phyloP scores from a whole-genome alignment of 495 filamentous ascomycete species.

The Viridothelium virens region DNA sequence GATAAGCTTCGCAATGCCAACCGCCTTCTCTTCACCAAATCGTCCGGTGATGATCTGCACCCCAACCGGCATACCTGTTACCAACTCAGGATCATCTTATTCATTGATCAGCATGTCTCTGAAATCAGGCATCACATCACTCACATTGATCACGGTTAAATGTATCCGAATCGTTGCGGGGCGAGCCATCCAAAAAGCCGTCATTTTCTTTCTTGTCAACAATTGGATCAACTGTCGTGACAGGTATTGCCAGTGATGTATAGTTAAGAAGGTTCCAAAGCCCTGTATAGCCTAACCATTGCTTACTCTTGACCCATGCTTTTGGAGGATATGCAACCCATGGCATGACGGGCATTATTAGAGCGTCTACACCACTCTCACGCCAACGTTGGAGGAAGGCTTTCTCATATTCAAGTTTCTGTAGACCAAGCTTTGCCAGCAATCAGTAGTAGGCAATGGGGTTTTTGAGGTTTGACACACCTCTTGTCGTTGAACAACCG shows the following conservation, averaged over 20 bases:
- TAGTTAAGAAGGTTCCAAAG: slow-evolving; percentile 15
- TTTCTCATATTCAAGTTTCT: slow-evolving; percentile 15
- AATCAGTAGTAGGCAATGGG: neutral
- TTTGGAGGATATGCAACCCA: slow-evolving; percentile 14
- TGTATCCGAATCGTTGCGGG: slow-evolving; percentile 13
- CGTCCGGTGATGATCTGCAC: slow-evolving; percentile 16
- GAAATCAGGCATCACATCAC: neutral
- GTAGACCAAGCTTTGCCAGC: neutral
- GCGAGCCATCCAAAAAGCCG: neutral
- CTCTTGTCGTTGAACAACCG: slow-evolving; percentile 11
- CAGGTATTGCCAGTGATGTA: slow-evolving; percentile 8
- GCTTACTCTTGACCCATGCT: slow-evolving; percentile 12
- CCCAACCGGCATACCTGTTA: slow-evolving; percentile 15
- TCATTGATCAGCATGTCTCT: neutral
- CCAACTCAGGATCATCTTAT: slow-evolving; percentile 13
- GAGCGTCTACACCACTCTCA: slow-evolving; percentile 12
- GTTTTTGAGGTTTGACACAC: neutral
- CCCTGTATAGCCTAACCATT: slow-evolving; percentile 12
- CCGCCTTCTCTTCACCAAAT: slow-evolving; percentile 16
- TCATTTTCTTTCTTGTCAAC: neutral
- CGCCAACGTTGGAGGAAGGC: slow-evolving; percentile 9
- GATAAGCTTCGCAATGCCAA: slow-evolving; percentile 14
- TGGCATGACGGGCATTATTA: slow-evolving; percentile 17
- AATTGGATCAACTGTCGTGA: slow-evolving; percentile 4
- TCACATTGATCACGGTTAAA: slow-evolving; percentile 17